Base-by-base conservation (phyloP, 192 early-diverging fungal species). In the Gryganskiella cystojenkinii region DNA sequence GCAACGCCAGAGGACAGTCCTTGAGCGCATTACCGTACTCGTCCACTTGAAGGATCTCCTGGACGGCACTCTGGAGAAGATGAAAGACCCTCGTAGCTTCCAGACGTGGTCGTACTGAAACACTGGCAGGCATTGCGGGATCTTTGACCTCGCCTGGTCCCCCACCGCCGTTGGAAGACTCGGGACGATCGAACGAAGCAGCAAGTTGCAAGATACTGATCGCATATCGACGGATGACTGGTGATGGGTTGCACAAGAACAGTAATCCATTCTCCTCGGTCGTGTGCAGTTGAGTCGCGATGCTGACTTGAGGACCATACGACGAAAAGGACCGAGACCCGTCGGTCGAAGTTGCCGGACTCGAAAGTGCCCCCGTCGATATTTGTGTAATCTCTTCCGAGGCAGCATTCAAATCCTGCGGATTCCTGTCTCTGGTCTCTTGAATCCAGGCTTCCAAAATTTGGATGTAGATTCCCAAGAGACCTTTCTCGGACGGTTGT, bases 181-280 rank as follows among this genome's bases (percentile, higher is more conserved):
- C 74, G 4, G 74, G 52, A 15, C 67, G 66, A 15, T 90, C 88
- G 19, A 93, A 81, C 20, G 83, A 56, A 9, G 84, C 79, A 4
- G 84, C 83, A 13, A 86, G 50, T 35, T 86, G 75, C 25, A 95
- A 56, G 15, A 94, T 83, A 17, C 85, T 67, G 20, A 93, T 82
- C 17, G 89, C 94, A 17, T 81, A 79, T 22, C 84, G 71, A 30
- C 94, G 88, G 22, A 93, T 85, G 1, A 65, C 44, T 33, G 86
- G 78, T 8, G 81, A 80, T 20, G 80, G 82, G 27, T 84, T 89
- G 53, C 86, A 91, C 31, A 96, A 71, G 54, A 90, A 93, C 8
- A 93, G 68, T 20, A 96, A 67, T 0, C 94, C 95, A 28, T 87
- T 85, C 11, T 84, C 84, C 73, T 96, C 95, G 11, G 92, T 89